These are phyloP conservation scores for Chlorella sp. DNA, from an alignment of 139 green algal genomes.

Conservation along the genomic window DNA sequence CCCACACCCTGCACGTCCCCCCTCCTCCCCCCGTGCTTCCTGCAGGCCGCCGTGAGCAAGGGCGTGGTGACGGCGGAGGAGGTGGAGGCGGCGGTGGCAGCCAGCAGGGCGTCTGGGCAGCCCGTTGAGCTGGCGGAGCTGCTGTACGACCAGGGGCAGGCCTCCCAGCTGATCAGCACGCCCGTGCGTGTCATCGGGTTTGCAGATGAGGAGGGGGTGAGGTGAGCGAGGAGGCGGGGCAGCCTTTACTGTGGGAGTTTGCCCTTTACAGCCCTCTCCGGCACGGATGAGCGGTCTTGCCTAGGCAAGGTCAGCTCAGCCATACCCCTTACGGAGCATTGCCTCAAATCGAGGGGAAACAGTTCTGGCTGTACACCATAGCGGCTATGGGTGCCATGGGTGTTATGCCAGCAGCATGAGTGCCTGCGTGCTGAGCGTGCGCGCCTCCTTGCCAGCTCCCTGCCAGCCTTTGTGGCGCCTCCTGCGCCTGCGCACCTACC, in stretches of 20 bases:
- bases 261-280: not conserved
- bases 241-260: not conserved
- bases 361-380: no score
- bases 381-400: no score
- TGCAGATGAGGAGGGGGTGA: constrained; percentile 91
- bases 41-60: not conserved
- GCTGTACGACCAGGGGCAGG: constrained; percentile 30
- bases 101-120: not conserved
- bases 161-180: constrained; percentile 32
- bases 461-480: not conserved
- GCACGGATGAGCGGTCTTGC: not conserved
- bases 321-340: no score
- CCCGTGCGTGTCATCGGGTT: constrained; percentile 85
- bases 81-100: not conserved
- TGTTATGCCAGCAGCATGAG: no score
- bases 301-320: no score
- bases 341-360: no score
- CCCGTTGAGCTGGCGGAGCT: constrained; percentile 35
- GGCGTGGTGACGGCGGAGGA: not conserved
- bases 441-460: no score
- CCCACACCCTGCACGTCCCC: no score
- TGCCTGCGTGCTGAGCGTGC: no score
- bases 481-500: not conserved
- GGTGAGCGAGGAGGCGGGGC: constrained; percentile 35
- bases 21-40: no score